Evolutionary conservation across 805 yeast species (phyloP).

Genomic region (Wickerhamiella nectarea): DNA sequence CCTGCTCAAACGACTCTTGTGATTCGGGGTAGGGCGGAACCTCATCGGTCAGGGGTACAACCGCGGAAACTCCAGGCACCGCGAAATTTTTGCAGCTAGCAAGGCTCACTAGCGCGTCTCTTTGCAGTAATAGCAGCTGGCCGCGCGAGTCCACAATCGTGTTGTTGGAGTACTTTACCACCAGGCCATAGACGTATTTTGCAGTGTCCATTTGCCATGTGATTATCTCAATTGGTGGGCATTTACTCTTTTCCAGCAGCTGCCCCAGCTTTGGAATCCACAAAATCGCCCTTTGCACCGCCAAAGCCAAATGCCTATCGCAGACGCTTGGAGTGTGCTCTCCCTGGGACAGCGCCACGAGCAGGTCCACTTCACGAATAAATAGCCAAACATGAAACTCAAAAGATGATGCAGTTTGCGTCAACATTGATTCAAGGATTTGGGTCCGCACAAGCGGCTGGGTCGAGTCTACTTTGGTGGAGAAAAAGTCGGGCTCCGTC

Average conservation of each 20-base stretch:
- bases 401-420: conserved; percentile 27
- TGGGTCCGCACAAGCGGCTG: conserved; percentile 13
- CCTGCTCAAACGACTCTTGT: conserved; percentile 28
- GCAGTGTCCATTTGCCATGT: conserved; percentile 10
- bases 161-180: not conserved
- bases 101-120: conserved; percentile 28
- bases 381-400: conserved; percentile 30
- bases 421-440: conserved; percentile 24
- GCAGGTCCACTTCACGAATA: conserved; percentile 25
- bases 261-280: conserved; percentile 6
- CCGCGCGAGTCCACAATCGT: conserved; percentile 30
- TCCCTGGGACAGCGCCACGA: conserved; percentile 22
- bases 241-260: not conserved
- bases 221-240: not conserved
- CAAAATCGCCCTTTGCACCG: conserved; percentile 7
- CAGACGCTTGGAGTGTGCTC: conserved; percentile 19
- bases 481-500: conserved; percentile 20
- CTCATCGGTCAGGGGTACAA: conserved; percentile 15
- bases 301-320: conserved; percentile 21
- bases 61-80: conserved; percentile 23
- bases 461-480: conserved; percentile 12
- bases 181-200: conserved; percentile 3
- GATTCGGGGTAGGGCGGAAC: conserved; percentile 17
- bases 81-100: conserved; percentile 22
- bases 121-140: conserved; percentile 27